phyloP scores from a whole-genome alignment of 2,329 filamentous ascomycete species.

The Ophiostoma pallidulum region DNA sequence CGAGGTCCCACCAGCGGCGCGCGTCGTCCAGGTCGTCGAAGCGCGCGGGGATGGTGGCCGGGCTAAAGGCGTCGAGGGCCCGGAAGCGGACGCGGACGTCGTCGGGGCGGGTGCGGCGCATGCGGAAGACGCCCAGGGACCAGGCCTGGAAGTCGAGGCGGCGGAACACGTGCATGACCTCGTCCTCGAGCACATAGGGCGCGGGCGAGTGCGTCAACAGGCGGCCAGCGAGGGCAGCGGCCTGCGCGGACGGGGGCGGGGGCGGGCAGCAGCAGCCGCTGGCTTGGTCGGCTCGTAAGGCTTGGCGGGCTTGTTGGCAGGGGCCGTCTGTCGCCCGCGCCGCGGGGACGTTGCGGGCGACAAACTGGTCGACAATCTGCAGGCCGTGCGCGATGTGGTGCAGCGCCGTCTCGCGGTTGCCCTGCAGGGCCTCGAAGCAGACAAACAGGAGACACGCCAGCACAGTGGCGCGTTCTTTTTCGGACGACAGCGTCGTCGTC shows the following conservation, averaged over 20 bases:
- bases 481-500: constrained; percentile 14
- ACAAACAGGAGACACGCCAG: constrained; percentile 30
- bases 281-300: too few species aligned
- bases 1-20: constrained; percentile 22
- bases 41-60: constrained; percentile 15
- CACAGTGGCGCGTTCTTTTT: constrained; percentile 23
- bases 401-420: constrained; percentile 26
- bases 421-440: constrained; percentile 30
- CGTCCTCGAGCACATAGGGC: constrained; percentile 20
- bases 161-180: constrained; percentile 23
- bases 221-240: constrained; percentile 1
- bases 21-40: constrained; percentile 22
- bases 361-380: constrained; percentile 28
- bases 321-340: neutral
- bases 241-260: too few species aligned
- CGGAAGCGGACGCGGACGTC: constrained; percentile 13
- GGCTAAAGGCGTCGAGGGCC: constrained; percentile 11
- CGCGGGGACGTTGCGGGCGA: constrained; percentile 10
- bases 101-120: constrained; percentile 11
- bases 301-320: too few species aligned
- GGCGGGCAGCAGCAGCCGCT: too few species aligned
- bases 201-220: constrained; percentile 13
- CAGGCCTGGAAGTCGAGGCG: constrained; percentile 23
- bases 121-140: constrained; percentile 18
- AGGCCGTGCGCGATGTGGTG: constrained; percentile 29